Percentiles rank a stretch among this genome's conserved stretches.
phyloP scores from a whole-genome alignment of 371 early-diverging fungal species.

The Entomophthora muscae region DNA sequence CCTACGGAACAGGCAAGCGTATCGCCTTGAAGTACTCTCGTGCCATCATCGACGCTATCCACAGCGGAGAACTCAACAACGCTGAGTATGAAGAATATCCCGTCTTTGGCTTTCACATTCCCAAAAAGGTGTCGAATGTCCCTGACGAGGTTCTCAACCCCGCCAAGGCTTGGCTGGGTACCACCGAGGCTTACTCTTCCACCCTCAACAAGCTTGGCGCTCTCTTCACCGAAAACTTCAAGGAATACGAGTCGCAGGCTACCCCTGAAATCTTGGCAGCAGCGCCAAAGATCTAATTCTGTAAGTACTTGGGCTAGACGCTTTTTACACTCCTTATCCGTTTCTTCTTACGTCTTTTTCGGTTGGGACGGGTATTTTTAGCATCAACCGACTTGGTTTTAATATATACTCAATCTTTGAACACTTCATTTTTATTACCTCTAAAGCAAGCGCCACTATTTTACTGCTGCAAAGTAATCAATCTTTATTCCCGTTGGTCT shows the following conservation, averaged over 20 bases:
- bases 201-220: conserved; percentile 57
- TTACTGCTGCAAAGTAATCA: no score
- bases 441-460: no score
- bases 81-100: conserved; percentile 65
- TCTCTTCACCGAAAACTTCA: conserved; percentile 82
- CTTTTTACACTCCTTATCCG: no score
- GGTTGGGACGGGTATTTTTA: no score
- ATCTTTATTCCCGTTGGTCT: no score
- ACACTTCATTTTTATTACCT: no score
- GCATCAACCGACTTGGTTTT: no score
- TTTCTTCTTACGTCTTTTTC: no score
- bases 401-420: no score
- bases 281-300: conserved; percentile 26
- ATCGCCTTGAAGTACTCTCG: conserved; percentile 91
- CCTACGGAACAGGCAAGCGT: conserved; percentile 76
- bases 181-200: conserved; percentile 33
- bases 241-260: conserved; percentile 65
- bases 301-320: no score
- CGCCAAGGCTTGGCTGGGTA: conserved; percentile 63
- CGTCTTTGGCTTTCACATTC: conserved; percentile 73
- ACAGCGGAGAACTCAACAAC: conserved; percentile 70
- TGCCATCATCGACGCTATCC: conserved; percentile 92
- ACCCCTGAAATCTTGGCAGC: conserved; percentile 54
- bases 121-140: conserved; percentile 51
- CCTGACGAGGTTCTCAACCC: conserved; percentile 81